Base-by-base conservation (phyloP, 495 filamentous ascomycete genomes). In the Talaromyces ruber region DNA sequence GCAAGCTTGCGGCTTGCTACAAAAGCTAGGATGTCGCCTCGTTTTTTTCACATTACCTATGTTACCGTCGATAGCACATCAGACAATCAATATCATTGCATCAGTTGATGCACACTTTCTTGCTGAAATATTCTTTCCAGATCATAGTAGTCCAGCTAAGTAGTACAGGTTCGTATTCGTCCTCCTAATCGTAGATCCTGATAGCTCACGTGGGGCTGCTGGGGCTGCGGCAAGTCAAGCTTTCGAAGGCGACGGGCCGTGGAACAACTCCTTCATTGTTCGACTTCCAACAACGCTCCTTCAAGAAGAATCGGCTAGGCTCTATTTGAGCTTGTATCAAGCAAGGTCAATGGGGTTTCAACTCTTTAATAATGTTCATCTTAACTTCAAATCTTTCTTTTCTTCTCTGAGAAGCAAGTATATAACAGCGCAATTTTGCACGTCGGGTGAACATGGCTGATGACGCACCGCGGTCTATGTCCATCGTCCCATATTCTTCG, bases 401-500 rank as follows among this genome's bases (percentile, higher is more conserved):
- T 30, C 26, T 57, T 29, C 21, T 11, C 9, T 57, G 54, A 57
- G 54, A 57, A 29, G 14, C 29, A 34, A 56, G 68, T 62, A 62
- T 45, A 43, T 59, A 25, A 16, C 11, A 43, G 30, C 14, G 29
- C 22, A 18, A 25, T 32, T 45, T 32, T 28, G 25, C 7, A 39
- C n/a, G n/a, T 24, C n/a, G 21, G 24, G 16, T 34, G 14, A 63
- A 18, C 26, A 74, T 71, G 66, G 75, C 72, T 68, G 72, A 78
- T 59, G 71, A 75, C 62, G 72, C 47, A 45, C 63, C 47, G 16
- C 58, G 58, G 16, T 54, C 75, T 61, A 77, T 80, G 77, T 79
- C 77, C 64, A 77, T 80, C 64, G 64, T 80, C 52, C 77, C 77
- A 22, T 80, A 80, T 62, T 74, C 71, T 18, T 73, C 74, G 24